Conservation (phyloP, 305 asterid species). For the Fraxinus greggii region DNA sequence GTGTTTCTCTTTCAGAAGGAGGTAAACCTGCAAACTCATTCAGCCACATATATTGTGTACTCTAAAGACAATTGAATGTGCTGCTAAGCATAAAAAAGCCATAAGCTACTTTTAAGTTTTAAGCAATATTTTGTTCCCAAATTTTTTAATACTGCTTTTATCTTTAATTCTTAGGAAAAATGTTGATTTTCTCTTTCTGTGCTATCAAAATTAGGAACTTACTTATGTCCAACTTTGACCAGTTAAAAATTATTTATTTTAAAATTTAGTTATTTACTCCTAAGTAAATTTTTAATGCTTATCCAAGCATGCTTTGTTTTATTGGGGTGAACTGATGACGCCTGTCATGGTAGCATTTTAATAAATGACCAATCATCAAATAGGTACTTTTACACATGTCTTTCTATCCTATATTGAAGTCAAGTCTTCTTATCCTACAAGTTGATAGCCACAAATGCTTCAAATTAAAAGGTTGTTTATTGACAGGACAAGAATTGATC, state of each 20-base stretch:
- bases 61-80: background rate
- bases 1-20: conserved; percentile 53
- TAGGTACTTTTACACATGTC: background rate
- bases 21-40: conserved; percentile 38
- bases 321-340: background rate
- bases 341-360: background rate
- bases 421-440: background rate
- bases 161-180: background rate
- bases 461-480: background rate
- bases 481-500: background rate
- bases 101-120: background rate
- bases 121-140: background rate
- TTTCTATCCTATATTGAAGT: background rate
- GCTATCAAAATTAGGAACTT: background rate
- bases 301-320: background rate
- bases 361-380: background rate
- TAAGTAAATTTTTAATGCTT: background rate
- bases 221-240: background rate
- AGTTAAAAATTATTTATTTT: background rate
- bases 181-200: background rate
- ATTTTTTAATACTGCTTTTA: background rate
- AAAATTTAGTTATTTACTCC: background rate
- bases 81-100: background rate
- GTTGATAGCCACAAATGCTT: background rate
- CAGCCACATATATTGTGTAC: background rate